phyloP scores from a whole-genome alignment of 768 basidiomycete species.

The Gyrodon lividus region DNA sequence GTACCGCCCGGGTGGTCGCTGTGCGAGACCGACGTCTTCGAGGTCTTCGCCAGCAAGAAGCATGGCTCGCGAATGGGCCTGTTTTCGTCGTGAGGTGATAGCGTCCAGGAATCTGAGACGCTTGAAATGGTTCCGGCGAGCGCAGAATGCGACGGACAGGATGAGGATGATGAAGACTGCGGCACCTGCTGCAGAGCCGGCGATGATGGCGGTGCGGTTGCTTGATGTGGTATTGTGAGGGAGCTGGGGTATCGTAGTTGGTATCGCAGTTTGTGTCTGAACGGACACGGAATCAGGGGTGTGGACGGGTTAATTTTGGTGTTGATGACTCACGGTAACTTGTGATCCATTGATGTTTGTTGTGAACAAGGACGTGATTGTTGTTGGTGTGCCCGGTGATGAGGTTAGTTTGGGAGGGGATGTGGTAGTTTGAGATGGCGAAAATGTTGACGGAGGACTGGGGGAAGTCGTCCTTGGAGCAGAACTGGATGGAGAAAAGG shows the following conservation, averaged over 20 bases:
- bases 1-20: slow-evolving; percentile 12
- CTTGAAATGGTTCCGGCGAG: slow-evolving; percentile 38
- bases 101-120: slow-evolving; percentile 30
- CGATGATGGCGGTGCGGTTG: slow-evolving; percentile 41
- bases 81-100: slow-evolving; percentile 22
- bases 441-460: neutral
- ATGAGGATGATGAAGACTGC: slow-evolving; percentile 36
- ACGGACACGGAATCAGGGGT: neutral
- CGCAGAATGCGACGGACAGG: slow-evolving; percentile 38
- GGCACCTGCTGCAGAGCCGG: slow-evolving; percentile 39
- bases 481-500: slow-evolving; percentile 5
- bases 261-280: slow-evolving; percentile 15
- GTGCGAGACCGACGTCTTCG: slow-evolving; percentile 9
- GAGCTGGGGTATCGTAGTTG: slow-evolving; percentile 17
- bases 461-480: neutral
- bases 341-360: slow-evolving; percentile 14
- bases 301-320: neutral
- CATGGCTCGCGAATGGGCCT: slow-evolving; percentile 16
- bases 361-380: slow-evolving; percentile 21
- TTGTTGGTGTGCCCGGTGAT: slow-evolving; percentile 11
- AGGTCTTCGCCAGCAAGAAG: slow-evolving; percentile 29
- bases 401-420: neutral
- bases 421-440: slow-evolving; percentile 1
- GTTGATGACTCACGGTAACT: slow-evolving; percentile 16
- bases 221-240: slow-evolving; percentile 1